These are phyloP conservation scores for Wickerhamiella lipophila DNA, from an alignment of 805 yeast species.

Conservation along the genomic window DNA sequence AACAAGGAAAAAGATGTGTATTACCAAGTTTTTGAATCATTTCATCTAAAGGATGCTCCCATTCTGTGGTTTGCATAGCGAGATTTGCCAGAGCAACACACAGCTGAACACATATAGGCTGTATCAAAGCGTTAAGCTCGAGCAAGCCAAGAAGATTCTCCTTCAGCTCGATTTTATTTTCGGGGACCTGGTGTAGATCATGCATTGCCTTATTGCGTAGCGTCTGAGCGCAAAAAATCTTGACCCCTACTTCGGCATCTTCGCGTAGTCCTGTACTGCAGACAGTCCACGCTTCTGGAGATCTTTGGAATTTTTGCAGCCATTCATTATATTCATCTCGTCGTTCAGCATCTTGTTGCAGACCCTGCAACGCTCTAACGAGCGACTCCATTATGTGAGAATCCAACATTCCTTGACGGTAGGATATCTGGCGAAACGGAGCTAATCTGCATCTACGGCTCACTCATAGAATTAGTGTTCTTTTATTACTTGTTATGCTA, in stretches of 20 bases:
- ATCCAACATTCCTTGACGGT: neutral
- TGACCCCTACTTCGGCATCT: conserved; percentile 35
- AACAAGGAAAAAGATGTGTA: conserved; percentile 34
- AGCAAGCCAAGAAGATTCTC: conserved; percentile 51
- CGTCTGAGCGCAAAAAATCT: conserved; percentile 85
- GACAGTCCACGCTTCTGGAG: conserved; percentile 56
- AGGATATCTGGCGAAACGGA: no score
- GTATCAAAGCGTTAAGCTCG: conserved; percentile 33
- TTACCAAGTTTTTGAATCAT: conserved; percentile 37
- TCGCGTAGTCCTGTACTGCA: conserved; percentile 42
- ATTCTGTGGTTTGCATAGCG: conserved; percentile 59
- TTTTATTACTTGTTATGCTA: no score
- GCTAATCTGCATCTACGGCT: no score
- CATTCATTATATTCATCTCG: conserved; percentile 37
- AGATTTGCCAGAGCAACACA: conserved; percentile 71
- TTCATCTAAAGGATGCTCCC: conserved; percentile 63
- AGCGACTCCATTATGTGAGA: conserved; percentile 29
- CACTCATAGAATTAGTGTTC: no score
- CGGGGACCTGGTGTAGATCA: conserved; percentile 69
- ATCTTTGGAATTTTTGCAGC: conserved; percentile 70
- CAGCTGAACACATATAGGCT: conserved; percentile 70
- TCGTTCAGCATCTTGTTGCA: conserved; percentile 18
- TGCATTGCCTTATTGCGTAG: conserved; percentile 71
- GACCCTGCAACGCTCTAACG: conserved; percentile 21
- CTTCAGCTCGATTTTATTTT: conserved; percentile 47